Conservation (phyloP, 768 basidiomycete species). For the Leccinum boreale region DNA sequence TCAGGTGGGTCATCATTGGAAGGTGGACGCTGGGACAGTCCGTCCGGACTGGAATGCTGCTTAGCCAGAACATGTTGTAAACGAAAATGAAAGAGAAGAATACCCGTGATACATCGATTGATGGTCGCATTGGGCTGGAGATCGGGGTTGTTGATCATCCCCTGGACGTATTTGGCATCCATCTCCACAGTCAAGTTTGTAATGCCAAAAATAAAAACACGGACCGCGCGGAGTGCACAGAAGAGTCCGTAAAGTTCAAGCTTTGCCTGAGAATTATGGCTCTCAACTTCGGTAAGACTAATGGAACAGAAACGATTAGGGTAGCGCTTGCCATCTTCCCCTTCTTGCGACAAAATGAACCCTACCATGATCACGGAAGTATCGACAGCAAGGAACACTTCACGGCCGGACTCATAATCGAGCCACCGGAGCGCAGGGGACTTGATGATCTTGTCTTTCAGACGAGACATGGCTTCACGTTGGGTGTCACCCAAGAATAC, state of each 20-base stretch:
- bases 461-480: background rate
- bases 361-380: background rate
- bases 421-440: background rate
- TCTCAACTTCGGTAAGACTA: too few relatives aligned
- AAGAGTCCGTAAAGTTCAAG: background rate
- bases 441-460: background rate
- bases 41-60: background rate
- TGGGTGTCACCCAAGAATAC: background rate
- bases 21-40: background rate
- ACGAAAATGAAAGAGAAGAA: background rate
- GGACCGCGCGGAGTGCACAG: background rate
- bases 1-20: background rate
- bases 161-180: background rate
- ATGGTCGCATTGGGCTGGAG: background rate
- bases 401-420: background rate
- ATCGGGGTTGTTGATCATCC: background rate
- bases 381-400: background rate
- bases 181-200: background rate
- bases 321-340: background rate
- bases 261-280: too few relatives aligned
- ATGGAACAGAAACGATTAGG: background rate
- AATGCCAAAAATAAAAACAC: background rate
- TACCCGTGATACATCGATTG: background rate
- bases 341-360: background rate
- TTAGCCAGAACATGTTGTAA: background rate